phyloP scores from a whole-genome alignment of 1,284 basidiomycete species.

The Porodaedalea pini region DNA sequence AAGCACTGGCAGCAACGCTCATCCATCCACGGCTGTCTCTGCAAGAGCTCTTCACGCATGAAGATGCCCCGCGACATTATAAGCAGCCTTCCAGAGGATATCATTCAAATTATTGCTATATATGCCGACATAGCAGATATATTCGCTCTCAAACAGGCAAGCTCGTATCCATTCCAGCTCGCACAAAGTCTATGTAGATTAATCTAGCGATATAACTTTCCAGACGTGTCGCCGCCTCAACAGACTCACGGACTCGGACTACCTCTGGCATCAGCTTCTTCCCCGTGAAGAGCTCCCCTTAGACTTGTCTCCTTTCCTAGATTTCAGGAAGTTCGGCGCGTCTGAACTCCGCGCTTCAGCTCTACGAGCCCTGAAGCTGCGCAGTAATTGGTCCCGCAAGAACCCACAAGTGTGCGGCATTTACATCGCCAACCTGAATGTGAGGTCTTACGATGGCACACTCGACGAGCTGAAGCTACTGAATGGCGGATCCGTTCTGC shows the following conservation, averaged over 20 bases:
- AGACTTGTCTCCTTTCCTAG: constrained; percentile 5
- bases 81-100: constrained; percentile 18
- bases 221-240: constrained; percentile 20
- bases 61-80: constrained; percentile 1
- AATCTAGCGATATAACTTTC: background rate
- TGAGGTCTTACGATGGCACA: background rate
- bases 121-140: constrained; percentile 15
- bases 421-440: background rate
- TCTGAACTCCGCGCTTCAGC: constrained; percentile 11
- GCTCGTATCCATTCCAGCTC: background rate
- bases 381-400: constrained; percentile 15
- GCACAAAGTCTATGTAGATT: background rate
- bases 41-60: too few species aligned
- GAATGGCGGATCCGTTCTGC: constrained; percentile 10
- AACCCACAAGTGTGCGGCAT: constrained; percentile 1
- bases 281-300: constrained; percentile 19
- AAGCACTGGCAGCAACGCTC: background rate
- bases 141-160: constrained; percentile 20
- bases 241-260: constrained; percentile 16
- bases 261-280: constrained; percentile 20
- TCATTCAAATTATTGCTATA: constrained; percentile 10
- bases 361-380: constrained; percentile 15
- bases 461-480: constrained; percentile 19
- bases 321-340: constrained; percentile 11
- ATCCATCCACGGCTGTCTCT: background rate